phyloP scores from a whole-genome alignment of 208 protist species.

The Phytomonas sp. region DNA sequence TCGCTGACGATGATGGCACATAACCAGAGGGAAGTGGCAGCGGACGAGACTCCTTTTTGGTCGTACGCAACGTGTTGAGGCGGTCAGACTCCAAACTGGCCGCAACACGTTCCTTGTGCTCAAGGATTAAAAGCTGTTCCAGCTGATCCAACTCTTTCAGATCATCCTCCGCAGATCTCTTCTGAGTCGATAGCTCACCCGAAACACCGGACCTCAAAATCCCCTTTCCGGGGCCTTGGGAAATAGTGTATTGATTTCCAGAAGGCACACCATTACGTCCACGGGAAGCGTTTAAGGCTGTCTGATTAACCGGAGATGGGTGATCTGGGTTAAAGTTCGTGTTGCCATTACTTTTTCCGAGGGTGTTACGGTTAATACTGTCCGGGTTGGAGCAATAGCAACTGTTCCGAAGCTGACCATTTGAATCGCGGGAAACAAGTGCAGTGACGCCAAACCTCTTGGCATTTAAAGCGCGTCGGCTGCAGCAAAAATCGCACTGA shows the following conservation, averaged over 20 bases:
- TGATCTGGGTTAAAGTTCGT: slow-evolving; percentile 60
- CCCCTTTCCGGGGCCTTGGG: slow-evolving; percentile 8
- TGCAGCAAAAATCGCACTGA: slow-evolving; percentile 84
- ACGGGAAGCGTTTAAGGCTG: slow-evolving; percentile 65
- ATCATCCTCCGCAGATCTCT: slow-evolving; percentile 15
- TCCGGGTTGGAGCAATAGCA: slow-evolving; percentile 54
- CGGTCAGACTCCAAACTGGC: slow-evolving; percentile 53
- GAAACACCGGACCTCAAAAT: slow-evolving; percentile 8
- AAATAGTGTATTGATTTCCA: slow-evolving; percentile 47
- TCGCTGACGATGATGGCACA: neutral
- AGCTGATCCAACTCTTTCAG: slow-evolving; percentile 76
- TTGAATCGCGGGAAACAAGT: slow-evolving; percentile 15
- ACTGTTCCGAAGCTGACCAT: slow-evolving; percentile 30
- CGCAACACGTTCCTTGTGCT: slow-evolving; percentile 77
- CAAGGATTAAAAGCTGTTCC: slow-evolving; percentile 79
- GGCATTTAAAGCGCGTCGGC: slow-evolving; percentile 56
- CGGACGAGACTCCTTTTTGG: slow-evolving; percentile 28
- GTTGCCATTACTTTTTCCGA: slow-evolving; percentile 12
- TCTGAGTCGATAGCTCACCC: slow-evolving; percentile 31
- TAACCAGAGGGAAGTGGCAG: slow-evolving; percentile 21
- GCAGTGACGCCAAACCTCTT: slow-evolving; percentile 68
- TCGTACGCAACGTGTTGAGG: slow-evolving; percentile 24
- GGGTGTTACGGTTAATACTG: slow-evolving; percentile 12
- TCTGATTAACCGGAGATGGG: slow-evolving; percentile 76
- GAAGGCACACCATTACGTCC: slow-evolving; percentile 45